Percentiles rank a stretch among this genome's conserved stretches.
Evolutionary conservation across 2,329 filamentous ascomycete genomes (phyloP).

Genomic region (Trichothecium sympodiale): DNA sequence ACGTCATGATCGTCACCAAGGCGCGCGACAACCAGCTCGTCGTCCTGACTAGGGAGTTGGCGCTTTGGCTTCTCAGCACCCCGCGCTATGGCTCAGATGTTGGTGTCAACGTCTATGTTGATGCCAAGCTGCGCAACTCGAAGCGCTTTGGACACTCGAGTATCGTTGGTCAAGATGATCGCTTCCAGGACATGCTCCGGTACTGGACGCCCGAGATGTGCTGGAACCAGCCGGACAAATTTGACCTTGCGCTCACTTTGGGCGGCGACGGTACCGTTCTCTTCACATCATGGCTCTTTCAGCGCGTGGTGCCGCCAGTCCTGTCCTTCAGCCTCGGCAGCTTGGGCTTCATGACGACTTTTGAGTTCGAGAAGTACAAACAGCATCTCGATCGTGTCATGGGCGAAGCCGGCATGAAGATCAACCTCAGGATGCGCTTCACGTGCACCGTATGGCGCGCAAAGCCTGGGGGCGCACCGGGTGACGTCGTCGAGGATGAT

Average conservation of each 20-base stretch:
- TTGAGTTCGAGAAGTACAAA: slow-evolving; percentile 81
- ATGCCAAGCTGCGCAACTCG: slow-evolving; percentile 80
- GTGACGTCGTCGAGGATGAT: slow-evolving; percentile 75
- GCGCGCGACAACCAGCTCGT: slow-evolving; percentile 92
- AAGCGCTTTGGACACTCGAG: slow-evolving; percentile 74
- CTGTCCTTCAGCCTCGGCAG: slow-evolving; percentile 77
- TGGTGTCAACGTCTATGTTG: slow-evolving; percentile 97
- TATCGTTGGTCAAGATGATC: slow-evolving; percentile 61
- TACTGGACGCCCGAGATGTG: slow-evolving; percentile 97
- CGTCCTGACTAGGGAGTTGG: slow-evolving; percentile 73
- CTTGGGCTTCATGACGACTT: slow-evolving; percentile 80
- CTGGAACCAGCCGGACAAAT: slow-evolving; percentile 87
- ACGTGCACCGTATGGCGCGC: slow-evolving; percentile 89
- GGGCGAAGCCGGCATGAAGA: slow-evolving; percentile 91
- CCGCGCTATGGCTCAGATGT: slow-evolving; percentile 80
- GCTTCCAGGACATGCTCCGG: slow-evolving; percentile 73
- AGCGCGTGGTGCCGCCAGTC: slow-evolving; percentile 75
- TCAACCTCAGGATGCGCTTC: slow-evolving; percentile 96
- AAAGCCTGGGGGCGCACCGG: slow-evolving; percentile 37
- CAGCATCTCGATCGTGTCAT: slow-evolving; percentile 79
- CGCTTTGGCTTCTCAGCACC: slow-evolving; percentile 78
- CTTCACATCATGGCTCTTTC: slow-evolving; percentile 87
- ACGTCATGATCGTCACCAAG: slow-evolving; percentile 98
- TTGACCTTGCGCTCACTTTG: slow-evolving; percentile 84
- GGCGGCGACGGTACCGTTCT: slow-evolving; percentile 81